Evolutionary conservation across 2,329 filamentous ascomycete species (phyloP), one percentile per base, ranked within the genome.

Genomic region (Colletotrichum musae): DNA sequence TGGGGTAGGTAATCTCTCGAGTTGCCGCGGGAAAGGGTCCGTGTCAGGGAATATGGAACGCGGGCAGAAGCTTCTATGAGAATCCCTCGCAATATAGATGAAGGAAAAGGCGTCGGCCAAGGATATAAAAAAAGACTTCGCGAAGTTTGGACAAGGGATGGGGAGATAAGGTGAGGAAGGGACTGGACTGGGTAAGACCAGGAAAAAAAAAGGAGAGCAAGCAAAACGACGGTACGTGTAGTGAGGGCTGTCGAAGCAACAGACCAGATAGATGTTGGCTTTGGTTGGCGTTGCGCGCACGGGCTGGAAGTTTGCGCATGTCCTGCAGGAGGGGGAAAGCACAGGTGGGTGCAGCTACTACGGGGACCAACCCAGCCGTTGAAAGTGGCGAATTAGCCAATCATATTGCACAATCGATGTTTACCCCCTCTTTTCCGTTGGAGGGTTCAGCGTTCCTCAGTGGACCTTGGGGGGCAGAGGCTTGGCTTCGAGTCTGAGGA

Each of bases 221-320:
- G 47, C 24, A 45, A 59, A 36, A 36, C 32, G 54, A 26, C 32
- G 56, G 62, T 50, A 24, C 21, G 21, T 24, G 21, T 24, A 62
- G 41, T 52, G 62, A 69, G 62, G 62, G 61, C 66, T 59, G 66
- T 59, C 61, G 61, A 59, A 58, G 65, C 50, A 66, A 60, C 56
- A 65, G 61, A 66, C 48, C 62, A 69, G 62, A 56, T 57, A 21
- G 21, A 41, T 58, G 61, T 60, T 66, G 66, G 63, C 66, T 66
- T 66, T 24, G 13, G 62, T 45, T 50, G 56, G 54, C 41, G 43
- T 59, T 66, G 36, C 9, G 62, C 66, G 66, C 66, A 66, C 62
- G 62, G 66, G 60, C 61, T 21, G 66, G 54, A 69, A 66, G 66
- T 65, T 60, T 66, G 62, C 61, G 66, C 62, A 69, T 69, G 60